Evolutionary conservation across 148 eudicot genomes (phyloP).

Genomic region (Amaranthus cruentus): DNA sequence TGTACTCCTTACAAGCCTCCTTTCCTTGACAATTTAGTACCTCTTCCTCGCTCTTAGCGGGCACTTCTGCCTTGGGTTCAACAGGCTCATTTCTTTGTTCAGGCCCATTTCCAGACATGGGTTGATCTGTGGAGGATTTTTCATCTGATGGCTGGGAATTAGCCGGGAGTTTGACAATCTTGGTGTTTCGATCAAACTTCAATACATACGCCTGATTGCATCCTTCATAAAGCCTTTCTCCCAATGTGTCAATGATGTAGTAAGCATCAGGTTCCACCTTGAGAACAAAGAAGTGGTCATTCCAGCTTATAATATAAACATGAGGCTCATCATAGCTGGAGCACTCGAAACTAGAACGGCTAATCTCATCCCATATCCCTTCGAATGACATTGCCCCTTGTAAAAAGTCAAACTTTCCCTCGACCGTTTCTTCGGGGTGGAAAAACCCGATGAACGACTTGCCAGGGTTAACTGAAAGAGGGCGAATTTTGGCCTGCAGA

Average conservation of each 20-base stretch:
- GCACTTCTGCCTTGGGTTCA: constrained; percentile 16
- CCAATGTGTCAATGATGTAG: constrained; percentile 63
- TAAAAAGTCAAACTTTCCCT: constrained; percentile 76
- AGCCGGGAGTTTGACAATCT: constrained; percentile 42
- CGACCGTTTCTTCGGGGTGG: constrained; percentile 65
- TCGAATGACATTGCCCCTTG: constrained; percentile 92
- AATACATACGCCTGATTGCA: constrained; percentile 67
- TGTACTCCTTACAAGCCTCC: constrained; percentile 84
- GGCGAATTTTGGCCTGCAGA: constrained; percentile 67
- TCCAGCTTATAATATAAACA: constrained; percentile 77
- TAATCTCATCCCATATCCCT: constrained; percentile 78
- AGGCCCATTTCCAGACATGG: background rate
- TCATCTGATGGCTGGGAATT: constrained; percentile 29
- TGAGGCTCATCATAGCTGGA: constrained; percentile 29
- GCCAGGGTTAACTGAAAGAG: constrained; percentile 63
- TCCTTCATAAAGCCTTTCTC: constrained; percentile 72
- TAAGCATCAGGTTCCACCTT: constrained; percentile 65
- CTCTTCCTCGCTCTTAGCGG: constrained; percentile 21
- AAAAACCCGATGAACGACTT: constrained; percentile 83
- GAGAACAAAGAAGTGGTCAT: constrained; percentile 71
- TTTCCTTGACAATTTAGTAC: constrained; percentile 63
- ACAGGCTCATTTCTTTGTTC: constrained; percentile 16
- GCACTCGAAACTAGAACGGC: constrained; percentile 24
- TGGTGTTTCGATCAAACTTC: constrained; percentile 52
- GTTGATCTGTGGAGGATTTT: constrained; percentile 31